Evolutionary conservation across 78 protist genomes (phyloP), one percentile per base, ranked within the genome.

Genomic region (Dictyostelium capitatum): DNA sequence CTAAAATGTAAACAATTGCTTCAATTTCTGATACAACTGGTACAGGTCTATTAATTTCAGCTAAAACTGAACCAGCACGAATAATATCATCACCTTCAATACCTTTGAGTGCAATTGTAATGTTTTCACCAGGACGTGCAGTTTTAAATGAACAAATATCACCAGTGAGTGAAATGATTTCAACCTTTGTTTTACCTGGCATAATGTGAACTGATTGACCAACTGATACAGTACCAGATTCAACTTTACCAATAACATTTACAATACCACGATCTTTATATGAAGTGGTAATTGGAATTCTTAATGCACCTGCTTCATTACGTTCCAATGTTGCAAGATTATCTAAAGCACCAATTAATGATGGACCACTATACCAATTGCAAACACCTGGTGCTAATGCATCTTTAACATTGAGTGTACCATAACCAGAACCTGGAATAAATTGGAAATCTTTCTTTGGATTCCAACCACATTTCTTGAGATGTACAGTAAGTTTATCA

Each of bases 351-450:
- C 64, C 94, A 51, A 97, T 69, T 10, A 98, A 94, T 20, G 98
- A 78, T 12, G 85, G 96, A 48, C 99, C 98, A 8, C n/a, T 32
- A 81, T 74, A 97, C 98, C 98, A 98, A 17, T 95, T 78, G 73
- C 97, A 97, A 8, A 70, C 30, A 6, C 53, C 91, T 37, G 48
- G 70, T 19, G 70, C n/a, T 37, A 96, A 12, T 32, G 77, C 85
- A 9, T 78, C 96, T 79, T 69, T 67, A n/a, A 99, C 89, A 89
- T 96, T 96, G 73, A 4, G 20, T 0, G 99, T 98, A 17, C 92
- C 43, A 46, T 82, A 81, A 37, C 99, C 99, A 4, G 99, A 96
- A 50, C 96, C 92, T 17, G 99, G 99, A 84, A 98, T 28, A 94
- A 98, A 97, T 83, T 67, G 73, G 73, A 97, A 47, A 41, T 94